Evolutionary conservation across 2,329 filamentous ascomycete genomes (phyloP), one percentile per base, ranked within the genome.

Genomic region (Verticillium isaacii): DNA sequence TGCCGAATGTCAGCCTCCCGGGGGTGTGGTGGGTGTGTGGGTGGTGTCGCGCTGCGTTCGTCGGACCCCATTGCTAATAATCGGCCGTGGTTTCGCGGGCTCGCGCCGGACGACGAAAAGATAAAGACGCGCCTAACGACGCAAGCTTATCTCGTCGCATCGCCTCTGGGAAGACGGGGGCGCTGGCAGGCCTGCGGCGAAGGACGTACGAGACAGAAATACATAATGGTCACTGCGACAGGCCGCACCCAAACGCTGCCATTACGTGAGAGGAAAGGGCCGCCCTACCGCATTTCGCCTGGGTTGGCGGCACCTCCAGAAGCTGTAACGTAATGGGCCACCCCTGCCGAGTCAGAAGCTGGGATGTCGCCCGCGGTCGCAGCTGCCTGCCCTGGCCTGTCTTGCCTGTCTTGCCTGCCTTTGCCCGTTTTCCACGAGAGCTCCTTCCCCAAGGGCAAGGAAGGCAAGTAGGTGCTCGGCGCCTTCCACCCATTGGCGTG

Each of bases 231-330:
- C 70, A 73, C 70, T 67, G 59, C 69, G 71, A 72, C 71, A 68
- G 64, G 50, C 64, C 58, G 45, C 59, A 57, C 34, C n/a, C 29
- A 61, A 56, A 17, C 5, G 57, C 71, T 71, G 64, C 70, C 70
- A 81, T 81, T 81, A 82, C 77, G 75, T 80, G 78, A 81, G 79
- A 52, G 71, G 74, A 78, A 80, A 78, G 73, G 68, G 70, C 65
- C 60, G 63, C 56, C 63, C 60, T 61, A 32, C 61, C 60, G 62
- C 60, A 65, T 64, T 63, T 67, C 65, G 66, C 70, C 72, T 70
- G 69, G 64, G 68, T 70, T 66, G 66, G 66, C 71, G 74, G 74
- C 75, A 75, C 71, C 67, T 75, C 70, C 45, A 60, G 57, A 60
- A 66, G 56, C 67, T 77, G 69, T 81, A 78, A 82, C 79, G 80